Base-by-base conservation (phyloP, 2,329 filamentous ascomycete genomes). In the Trichoderma citrinoviride region DNA sequence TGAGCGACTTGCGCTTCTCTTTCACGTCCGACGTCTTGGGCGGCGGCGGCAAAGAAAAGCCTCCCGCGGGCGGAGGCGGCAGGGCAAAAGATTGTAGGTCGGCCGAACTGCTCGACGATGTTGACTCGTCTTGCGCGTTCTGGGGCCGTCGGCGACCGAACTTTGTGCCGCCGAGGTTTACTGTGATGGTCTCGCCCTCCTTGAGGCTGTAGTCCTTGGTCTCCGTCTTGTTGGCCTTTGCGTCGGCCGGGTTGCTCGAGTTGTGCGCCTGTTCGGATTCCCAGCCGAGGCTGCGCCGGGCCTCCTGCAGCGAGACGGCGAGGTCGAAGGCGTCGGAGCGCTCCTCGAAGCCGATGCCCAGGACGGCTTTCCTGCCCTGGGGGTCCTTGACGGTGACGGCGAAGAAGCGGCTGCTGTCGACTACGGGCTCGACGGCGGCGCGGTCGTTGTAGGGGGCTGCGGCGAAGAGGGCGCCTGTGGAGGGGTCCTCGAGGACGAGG, bases 271-370 rank as follows among this genome's bases (percentile, higher is more conserved):
- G 71, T 23, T 72, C 72, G 7, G 72, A 76, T 50, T 87, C 85
- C 73, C 90, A 81, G 0, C 87, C 88, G 7, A 93, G 76, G 1
- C 87, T 85, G 76, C 90, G 89, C 71, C 90, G 82, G 21, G 88
- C 89, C 75, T 95, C 92, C 76, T 93, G 90, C 74, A 96, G 79
- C 17, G 89, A 86, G 58, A 96, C 90, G 67, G 87, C 86, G 72
- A 96, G 93, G 74, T 97, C 92, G 71, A 96, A 94, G 1, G 93
- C 91, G 71, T 94, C 91, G 72, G 86, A 88, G 56, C 93, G 82
- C 76, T 96, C 92, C 80, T 96, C 92, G 73, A 96, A 96, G 10
- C 92, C 93, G 69, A 96, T 86, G 10, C 93, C 92, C 66, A 97
- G 78, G 52, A 90, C 85, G 12, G 93, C 92, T 75, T 92, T 93